Evolutionary conservation across 2,329 filamentous ascomycete genomes (phyloP).

Genomic region (Fusarium oligoseptatum): DNA sequence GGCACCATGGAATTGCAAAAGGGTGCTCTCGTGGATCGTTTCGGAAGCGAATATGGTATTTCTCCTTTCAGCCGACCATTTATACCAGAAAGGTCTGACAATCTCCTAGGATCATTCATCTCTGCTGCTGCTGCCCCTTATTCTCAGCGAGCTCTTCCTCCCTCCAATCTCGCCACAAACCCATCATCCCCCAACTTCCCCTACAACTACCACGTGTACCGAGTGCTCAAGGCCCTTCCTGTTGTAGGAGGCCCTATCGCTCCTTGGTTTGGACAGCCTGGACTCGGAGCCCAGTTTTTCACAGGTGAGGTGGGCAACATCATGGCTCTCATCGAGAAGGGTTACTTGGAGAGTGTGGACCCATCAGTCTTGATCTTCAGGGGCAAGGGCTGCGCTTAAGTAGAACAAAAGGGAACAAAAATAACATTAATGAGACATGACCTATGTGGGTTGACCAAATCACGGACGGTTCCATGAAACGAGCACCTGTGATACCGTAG

Average conservation of each 20-base stretch:
- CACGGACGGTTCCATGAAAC: not conserved
- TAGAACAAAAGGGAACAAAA: not conserved
- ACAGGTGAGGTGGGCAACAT: conserved; percentile 47
- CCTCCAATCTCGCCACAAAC: conserved; percentile 57
- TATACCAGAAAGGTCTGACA: conserved; percentile 4
- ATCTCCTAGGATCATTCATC: conserved; percentile 49
- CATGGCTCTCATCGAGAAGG: conserved; percentile 34
- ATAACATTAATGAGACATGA: not conserved
- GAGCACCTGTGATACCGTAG: not conserved
- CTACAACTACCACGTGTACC: conserved; percentile 64
- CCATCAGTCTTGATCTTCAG: conserved; percentile 31
- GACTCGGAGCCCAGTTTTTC: conserved; percentile 55
- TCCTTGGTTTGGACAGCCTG: conserved; percentile 65
- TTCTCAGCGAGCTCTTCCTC: conserved; percentile 61
- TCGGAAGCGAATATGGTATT: conserved; percentile 59
- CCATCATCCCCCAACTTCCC: conserved; percentile 51
- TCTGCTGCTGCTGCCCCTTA: conserved; percentile 61
- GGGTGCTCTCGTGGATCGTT: conserved; percentile 62
- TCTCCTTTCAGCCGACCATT: not conserved
- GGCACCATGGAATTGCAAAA: conserved; percentile 56
- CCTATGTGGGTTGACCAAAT: not conserved
- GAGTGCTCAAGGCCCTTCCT: conserved; percentile 55
- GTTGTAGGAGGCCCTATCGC: conserved; percentile 61
- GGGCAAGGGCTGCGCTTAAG: conserved; percentile 24
- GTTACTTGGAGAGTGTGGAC: conserved; percentile 31